phyloP scores from a whole-genome alignment of 2,329 filamentous ascomycete genomes.

The Hirsutella rhossiliensis region DNA sequence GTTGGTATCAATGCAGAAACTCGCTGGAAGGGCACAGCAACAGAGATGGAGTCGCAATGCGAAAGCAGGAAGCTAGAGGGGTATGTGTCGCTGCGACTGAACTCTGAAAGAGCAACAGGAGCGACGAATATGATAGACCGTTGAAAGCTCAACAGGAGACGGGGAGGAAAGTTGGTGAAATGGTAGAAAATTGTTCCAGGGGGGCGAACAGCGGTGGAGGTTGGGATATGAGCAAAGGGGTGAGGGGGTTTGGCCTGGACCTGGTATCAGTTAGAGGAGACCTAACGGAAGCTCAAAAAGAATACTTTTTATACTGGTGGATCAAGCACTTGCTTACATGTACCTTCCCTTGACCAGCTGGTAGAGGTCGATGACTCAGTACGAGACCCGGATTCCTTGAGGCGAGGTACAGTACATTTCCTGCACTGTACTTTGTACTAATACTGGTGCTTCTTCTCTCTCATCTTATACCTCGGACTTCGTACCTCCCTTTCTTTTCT shows the following conservation, averaged over 20 bases:
- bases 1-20: neutral
- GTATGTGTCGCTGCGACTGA: neutral
- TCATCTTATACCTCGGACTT: no score
- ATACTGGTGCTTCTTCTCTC: no score
- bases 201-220: slow-evolving; percentile 1
- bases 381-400: no score
- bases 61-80: neutral
- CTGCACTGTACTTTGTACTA: no score
- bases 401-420: no score
- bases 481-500: no score
- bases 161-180: neutral
- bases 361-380: no score
- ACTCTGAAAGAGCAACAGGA: neutral
- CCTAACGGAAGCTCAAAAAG: no score
- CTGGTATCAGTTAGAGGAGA: neutral
- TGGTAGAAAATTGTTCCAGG: slow-evolving; percentile 4
- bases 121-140: neutral
- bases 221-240: neutral
- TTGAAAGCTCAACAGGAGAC: neutral
- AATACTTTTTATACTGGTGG: no score
- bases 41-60: neutral
- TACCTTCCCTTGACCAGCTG: no score
- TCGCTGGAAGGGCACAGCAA: neutral
- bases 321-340: no score
- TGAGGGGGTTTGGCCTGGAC: neutral